These are phyloP conservation scores for Mycogone perniciosa DNA, from an alignment of 2,329 filamentous ascomycete species.

Conservation along the genomic window DNA sequence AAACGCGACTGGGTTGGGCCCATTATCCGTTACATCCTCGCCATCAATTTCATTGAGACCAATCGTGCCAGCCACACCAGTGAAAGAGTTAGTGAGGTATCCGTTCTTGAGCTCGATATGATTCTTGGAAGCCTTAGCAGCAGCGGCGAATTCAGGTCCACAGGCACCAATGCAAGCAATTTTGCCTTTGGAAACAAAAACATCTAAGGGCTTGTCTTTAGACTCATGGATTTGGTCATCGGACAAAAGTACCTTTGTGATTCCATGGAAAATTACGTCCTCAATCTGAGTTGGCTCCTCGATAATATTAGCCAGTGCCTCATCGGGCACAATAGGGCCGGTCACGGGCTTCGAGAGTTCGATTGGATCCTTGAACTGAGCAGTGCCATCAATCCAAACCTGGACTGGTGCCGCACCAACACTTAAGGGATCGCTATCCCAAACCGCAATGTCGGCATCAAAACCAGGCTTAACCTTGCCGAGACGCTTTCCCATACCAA, in stretches of 20 bases:
- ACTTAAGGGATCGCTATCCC: slow-evolving; percentile 57
- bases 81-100: slow-evolving; percentile 54
- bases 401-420: slow-evolving; percentile 54
- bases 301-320: slow-evolving; percentile 33
- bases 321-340: slow-evolving; percentile 33
- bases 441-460: slow-evolving; percentile 56
- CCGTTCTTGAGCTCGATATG: slow-evolving; percentile 50
- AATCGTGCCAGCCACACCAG: slow-evolving; percentile 52
- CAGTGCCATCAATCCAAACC: slow-evolving; percentile 57
- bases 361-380: slow-evolving; percentile 47
- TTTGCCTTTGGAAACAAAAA: slow-evolving; percentile 46
- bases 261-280: slow-evolving; percentile 50
- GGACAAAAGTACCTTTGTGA: slow-evolving; percentile 46
- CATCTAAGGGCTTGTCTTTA: slow-evolving; percentile 35
- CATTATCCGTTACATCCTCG: slow-evolving; percentile 50
- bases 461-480: slow-evolving; percentile 57
- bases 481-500: slow-evolving; percentile 51
- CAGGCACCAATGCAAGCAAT: slow-evolving; percentile 54
- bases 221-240: slow-evolving; percentile 31
- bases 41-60: slow-evolving; percentile 58
- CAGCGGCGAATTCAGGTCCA: slow-evolving; percentile 33
- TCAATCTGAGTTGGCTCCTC: slow-evolving; percentile 34
- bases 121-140: slow-evolving; percentile 30
- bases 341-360: slow-evolving; percentile 45
- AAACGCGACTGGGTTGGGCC: slow-evolving; percentile 40